Percentiles rank a stretch among this genome's conserved stretches.
phyloP scores from a whole-genome alignment of 2,329 filamentous ascomycete genomes.

The Lecanosticta acicola region DNA sequence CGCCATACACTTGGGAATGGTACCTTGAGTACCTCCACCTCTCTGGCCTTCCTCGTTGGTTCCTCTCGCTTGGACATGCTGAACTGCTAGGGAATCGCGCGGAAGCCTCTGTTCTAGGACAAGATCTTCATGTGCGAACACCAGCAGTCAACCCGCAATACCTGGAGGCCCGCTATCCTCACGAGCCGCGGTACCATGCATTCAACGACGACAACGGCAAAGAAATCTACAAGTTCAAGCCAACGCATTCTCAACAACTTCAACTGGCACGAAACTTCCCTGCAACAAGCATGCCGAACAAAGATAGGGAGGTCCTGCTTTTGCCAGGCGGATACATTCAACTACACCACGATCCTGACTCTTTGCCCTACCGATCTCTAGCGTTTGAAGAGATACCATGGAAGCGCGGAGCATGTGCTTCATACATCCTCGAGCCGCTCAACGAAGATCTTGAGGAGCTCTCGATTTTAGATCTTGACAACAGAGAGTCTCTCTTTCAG shows the following conservation, averaged over 20 bases:
- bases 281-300: slow-evolving; percentile 2
- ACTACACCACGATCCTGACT: slow-evolving; percentile 1
- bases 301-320: background rate
- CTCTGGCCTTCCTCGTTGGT: slow-evolving; percentile 4
- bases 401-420: background rate
- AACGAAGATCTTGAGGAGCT: background rate
- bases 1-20: slow-evolving; percentile 7
- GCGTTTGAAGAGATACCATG: slow-evolving; percentile 1
- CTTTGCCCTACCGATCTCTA: background rate
- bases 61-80: background rate
- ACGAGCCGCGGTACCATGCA: background rate
- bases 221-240: background rate
- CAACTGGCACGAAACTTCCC: slow-evolving; percentile 3
- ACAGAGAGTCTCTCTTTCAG: background rate
- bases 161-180: slow-evolving; percentile 3
- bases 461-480: background rate
- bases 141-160: background rate
- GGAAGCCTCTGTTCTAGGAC: background rate
- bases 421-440: background rate
- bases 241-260: background rate
- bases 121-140: background rate
- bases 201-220: background rate
- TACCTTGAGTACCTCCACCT: slow-evolving; percentile 10
- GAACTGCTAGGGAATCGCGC: background rate
- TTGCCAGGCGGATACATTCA: background rate